Conservation (phyloP, 352 stramenopile genomes). For the Globisporangium recalcitrans region DNA sequence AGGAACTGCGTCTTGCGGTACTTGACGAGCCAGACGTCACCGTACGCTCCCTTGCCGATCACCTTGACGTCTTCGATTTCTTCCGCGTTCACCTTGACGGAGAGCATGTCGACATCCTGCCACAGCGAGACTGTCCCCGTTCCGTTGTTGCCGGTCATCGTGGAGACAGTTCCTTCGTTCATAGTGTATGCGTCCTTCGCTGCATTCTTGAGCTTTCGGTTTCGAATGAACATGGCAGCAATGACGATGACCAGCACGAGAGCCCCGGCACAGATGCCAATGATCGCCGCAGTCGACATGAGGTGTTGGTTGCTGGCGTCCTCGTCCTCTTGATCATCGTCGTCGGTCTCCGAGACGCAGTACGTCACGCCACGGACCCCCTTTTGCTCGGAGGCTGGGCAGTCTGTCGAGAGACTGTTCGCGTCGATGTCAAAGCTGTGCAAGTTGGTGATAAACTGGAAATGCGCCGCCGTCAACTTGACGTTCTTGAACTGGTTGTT, state of each 20-base stretch:
- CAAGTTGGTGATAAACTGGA: slow-evolving; percentile 8
- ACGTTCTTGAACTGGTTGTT: not conserved
- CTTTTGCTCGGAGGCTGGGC: slow-evolving; percentile 1
- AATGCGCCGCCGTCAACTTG: slow-evolving; percentile 7
- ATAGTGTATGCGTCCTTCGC: too few species aligned
- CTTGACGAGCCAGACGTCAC: slow-evolving; percentile 12
- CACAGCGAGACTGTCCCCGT: not conserved
- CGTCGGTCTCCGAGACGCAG: slow-evolving; percentile 2
- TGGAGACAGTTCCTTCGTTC: too few species aligned
- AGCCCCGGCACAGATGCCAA: too few species aligned
- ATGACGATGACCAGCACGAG: too few species aligned
- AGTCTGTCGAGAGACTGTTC: not conserved
- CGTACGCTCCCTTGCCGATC: slow-evolving; percentile 5
- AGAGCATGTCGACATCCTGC: slow-evolving; percentile 17
- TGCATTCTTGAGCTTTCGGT: too few species aligned
- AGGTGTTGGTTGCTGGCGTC: too few species aligned
- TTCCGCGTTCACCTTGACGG: slow-evolving; percentile 20
- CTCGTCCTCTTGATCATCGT: too few species aligned
- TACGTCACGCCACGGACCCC: not conserved
- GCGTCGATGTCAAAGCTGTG: not conserved
- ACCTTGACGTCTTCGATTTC: slow-evolving; percentile 9
- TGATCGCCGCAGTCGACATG: too few species aligned
- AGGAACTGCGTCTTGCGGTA: slow-evolving; percentile 6
- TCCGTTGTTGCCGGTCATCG: not conserved
- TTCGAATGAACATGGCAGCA: too few species aligned